Base-by-base conservation (phyloP, 2,329 filamentous ascomycete genomes). In the Colletotrichum siamense region DNA sequence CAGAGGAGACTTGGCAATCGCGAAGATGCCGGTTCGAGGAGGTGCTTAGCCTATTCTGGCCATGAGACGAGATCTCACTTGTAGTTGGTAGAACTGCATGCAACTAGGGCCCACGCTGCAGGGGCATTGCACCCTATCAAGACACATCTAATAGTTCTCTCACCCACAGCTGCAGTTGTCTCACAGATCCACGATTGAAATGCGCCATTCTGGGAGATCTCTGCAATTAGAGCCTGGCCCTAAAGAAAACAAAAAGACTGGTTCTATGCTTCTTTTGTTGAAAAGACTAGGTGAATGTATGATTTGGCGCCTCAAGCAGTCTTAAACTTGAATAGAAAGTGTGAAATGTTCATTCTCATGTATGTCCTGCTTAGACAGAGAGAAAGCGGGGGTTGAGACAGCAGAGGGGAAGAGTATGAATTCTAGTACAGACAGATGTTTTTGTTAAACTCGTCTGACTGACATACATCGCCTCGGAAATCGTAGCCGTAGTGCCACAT, bases 281-380 rank as follows among this genome's bases (percentile, higher is more conserved):
- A 52, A 24, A 12, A 22, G n/a, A 52, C 12, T 2, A 8, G 2
- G 44, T 13, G 18, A 52, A 1, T 22, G 6, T 13, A 5, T 4
- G 0, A 7, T 3, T 52, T 6, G 0, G 10, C 0, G 4, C 22
- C 44, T 3, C 44, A 4, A 1, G 13, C 10, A 52, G 44, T 2
- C 44, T 22, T 0, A 0, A 52, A 52, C n/a, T 52, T 22, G 44
- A 52, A 52, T 3, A 22, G 3, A 22, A 3, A 49, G 8, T 52
- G n/a, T 8, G 6, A 52, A 52, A 3, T 52, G 6, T 52, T 2
- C 0, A 13, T 6, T 13, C 5, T 13, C n/a, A 1, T 52, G 44
- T 52, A 22, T 2, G 44, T 13, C n/a, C 44, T 52, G 12, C n/a
- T 18, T 18, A 13, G 44, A 52, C n/a, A 22, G 44, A 13, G 36